Evolutionary conservation across 169 alveolate genomes (phyloP).

Genomic region (Pseudocohnilembus persalinus): DNA sequence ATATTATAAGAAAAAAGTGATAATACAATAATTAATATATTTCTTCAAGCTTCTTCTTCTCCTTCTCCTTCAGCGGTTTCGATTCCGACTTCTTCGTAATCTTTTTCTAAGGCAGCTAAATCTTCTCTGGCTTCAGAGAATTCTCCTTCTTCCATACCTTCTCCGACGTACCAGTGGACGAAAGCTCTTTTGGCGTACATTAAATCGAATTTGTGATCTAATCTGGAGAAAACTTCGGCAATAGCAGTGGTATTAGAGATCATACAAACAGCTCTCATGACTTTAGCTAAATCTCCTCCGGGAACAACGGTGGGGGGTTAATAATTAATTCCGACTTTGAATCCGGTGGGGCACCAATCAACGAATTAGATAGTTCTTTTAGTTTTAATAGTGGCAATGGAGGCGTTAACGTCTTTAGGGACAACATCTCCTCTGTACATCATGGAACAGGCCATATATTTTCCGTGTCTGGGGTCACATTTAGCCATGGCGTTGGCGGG

Average conservation of each 20-base stretch:
- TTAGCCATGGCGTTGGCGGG: slow-evolving; percentile 74
- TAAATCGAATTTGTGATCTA: slow-evolving; percentile 61
- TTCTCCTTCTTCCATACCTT: slow-evolving; percentile 99
- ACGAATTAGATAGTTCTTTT: slow-evolving; percentile 97
- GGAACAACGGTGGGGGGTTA: slow-evolving; percentile 97
- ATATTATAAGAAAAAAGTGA: too few relatives aligned
- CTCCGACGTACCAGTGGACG: slow-evolving; percentile 99
- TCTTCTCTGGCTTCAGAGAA: slow-evolving; percentile 99
- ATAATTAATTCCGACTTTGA: slow-evolving; percentile 99
- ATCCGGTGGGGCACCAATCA: slow-evolving; percentile 99
- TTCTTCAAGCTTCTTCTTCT: slow-evolving; percentile 79
- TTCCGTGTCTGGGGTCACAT: slow-evolving; percentile 75
- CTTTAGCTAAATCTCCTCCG: slow-evolving; percentile 58
- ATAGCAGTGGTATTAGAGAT: slow-evolving; percentile 57
- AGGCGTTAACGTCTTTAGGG: slow-evolving; percentile 97
- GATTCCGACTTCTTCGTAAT: slow-evolving; percentile 97
- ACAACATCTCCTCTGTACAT: slow-evolving; percentile 82
- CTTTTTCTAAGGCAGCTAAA: slow-evolving; percentile 98
- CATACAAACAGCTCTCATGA: slow-evolving; percentile 62
- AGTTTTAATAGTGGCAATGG: slow-evolving; percentile 98
- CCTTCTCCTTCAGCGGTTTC: slow-evolving; percentile 94
- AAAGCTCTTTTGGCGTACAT: slow-evolving; percentile 69
- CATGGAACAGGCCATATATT: slow-evolving; percentile 78
- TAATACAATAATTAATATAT: too few relatives aligned
- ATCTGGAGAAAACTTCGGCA: slow-evolving; percentile 56